Conservation (phyloP, 306 rosid genomes). For the Potentilla sterilis region DNA sequence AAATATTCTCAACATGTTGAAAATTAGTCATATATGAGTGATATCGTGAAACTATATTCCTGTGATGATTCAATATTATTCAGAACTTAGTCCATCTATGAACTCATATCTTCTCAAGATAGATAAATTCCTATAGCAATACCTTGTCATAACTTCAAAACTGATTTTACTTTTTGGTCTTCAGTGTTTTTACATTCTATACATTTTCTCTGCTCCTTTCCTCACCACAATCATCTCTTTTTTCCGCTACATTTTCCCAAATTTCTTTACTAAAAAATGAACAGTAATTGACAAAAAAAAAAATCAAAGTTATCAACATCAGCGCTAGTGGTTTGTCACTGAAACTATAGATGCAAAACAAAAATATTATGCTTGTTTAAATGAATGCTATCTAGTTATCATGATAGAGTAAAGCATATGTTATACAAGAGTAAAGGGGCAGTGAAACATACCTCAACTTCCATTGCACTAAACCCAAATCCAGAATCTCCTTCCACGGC, state of each 20-base stretch:
- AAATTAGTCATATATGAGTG: not conserved
- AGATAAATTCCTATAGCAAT: too few species aligned
- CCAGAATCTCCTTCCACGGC: conserved; percentile 97
- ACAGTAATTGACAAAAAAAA: too few species aligned
- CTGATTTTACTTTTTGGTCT: not conserved
- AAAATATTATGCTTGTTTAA: not conserved
- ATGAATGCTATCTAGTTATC: not conserved
- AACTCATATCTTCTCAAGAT: not conserved
- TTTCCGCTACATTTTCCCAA: not conserved
- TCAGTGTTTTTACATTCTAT: not conserved
- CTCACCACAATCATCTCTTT: not conserved
- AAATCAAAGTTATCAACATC: not conserved
- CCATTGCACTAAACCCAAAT: conserved; percentile 91
- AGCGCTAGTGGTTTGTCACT: too few species aligned
- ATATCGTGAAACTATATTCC: not conserved
- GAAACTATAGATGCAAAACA: not conserved
- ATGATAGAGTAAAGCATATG: not conserved
- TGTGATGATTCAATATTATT: not conserved
- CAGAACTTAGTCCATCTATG: not conserved
- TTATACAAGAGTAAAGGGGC: not conserved
- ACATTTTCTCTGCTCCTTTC: not conserved
- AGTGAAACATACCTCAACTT: conserved; percentile 82
- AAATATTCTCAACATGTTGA: not conserved
- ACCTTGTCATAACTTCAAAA: too few species aligned
- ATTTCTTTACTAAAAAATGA: too few species aligned